phyloP scores from a whole-genome alignment of 345 rosid genomes.

The Ailanthus altissimus region DNA sequence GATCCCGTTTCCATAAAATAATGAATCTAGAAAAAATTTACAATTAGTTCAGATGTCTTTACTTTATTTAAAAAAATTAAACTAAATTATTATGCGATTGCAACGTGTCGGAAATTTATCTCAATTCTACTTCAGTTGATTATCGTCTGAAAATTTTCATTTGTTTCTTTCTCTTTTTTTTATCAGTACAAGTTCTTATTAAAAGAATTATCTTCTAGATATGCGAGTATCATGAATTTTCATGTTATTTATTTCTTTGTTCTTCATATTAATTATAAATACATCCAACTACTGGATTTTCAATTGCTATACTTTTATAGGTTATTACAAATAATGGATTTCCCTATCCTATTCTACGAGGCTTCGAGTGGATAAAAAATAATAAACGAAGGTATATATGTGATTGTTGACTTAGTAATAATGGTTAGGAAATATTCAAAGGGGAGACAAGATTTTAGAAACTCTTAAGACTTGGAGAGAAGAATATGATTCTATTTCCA shows the following conservation, averaged over 20 bases:
- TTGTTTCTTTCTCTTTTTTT: no score
- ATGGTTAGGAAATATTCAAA: conserved; percentile 17
- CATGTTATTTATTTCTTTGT: neutral
- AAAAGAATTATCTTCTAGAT: neutral
- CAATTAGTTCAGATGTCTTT: no score
- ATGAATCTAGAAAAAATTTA: no score
- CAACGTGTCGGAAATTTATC: no score
- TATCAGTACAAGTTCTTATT: no score
- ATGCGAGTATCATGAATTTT: neutral
- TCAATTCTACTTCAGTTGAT: no score
- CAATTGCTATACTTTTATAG: neutral
- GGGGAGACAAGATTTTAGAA: neutral
- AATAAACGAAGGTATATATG: neutral
- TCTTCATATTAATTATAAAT: neutral
- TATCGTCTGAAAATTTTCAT: no score
- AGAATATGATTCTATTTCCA: conserved; percentile 38
- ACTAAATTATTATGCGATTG: no score
- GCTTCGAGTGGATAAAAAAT: neutral
- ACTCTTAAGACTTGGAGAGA: conserved; percentile 15
- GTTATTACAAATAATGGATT: neutral
- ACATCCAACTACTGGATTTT: neutral
- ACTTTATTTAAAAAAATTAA: no score
- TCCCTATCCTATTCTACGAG: neutral
- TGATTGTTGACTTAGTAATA: conserved; percentile 10
- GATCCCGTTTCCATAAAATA: no score